Evolutionary conservation across 2,329 filamentous ascomycete genomes (phyloP), one percentile per base, ranked within the genome.

Genomic region (Pezicula radicicola): DNA sequence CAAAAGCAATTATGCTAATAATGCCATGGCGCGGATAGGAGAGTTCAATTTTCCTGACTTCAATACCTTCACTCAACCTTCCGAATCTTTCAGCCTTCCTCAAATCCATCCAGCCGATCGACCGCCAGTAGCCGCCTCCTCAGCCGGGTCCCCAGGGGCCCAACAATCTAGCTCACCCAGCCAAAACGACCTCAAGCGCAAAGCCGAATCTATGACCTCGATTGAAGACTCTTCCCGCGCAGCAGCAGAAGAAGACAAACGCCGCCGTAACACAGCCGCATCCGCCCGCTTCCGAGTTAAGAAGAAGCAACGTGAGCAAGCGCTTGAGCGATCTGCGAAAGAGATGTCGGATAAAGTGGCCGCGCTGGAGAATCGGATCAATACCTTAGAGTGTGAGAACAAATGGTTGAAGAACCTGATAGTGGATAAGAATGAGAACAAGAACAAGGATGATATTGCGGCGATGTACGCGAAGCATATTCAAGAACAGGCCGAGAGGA

Each of bases 241-340:
- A 6, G 87, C 87, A 12, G 90, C 90, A 19, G 91, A 96, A 70
- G 91, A 96, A 71, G 91, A 96, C 69, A 95, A 95, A 75, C 87
- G 91, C 46, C 84, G 90, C 53, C 85, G 91, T 58, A 96, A 96
- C 73, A 95, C 91, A 2, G 91, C 91, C 30, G 91, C 91, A 50
- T 91, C 87, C 59, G 91, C 91, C 16, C 87, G 91, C 46, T 96
- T 96, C 79, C 87, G 91, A 54, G 84, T 94, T 68, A 96, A 96
- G 84, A 96, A 96, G 86, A 96, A 96, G 83, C 89, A 94, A 73
- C 87, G 91, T 47, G 91, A 96, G 75, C 88, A 92, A 70, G 87
- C 89, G 8, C 83, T 95, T 48, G 89, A 93, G 70, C 84, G 84
- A 64, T 87, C 84, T 3, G 86, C 90, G 63, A 91, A 91, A 70